A percentile compares a stretch with the other conserved stretches of the same genome.
Evolutionary conservation across 2,329 filamentous ascomycete genomes (phyloP).

Genomic region (Microcera coccophila): DNA sequence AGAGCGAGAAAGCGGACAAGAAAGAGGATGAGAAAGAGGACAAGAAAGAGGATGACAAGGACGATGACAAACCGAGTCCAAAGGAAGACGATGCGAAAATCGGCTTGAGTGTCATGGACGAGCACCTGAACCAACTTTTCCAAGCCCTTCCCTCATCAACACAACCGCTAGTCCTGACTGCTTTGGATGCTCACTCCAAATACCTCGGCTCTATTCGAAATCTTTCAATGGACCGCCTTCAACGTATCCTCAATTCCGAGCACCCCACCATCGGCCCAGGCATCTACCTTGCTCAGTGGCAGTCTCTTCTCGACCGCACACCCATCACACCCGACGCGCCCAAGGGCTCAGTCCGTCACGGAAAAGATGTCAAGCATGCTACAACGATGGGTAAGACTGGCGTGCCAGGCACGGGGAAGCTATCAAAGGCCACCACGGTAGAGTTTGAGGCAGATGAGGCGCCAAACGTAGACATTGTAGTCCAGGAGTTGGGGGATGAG

Average conservation of each 20-base stretch:
- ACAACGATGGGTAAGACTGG: constrained; percentile 43
- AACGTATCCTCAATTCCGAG: constrained; percentile 49
- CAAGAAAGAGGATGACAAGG: background rate
- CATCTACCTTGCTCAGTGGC: constrained; percentile 69
- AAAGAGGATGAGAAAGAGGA: background rate
- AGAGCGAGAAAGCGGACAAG: background rate
- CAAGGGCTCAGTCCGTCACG: constrained; percentile 50
- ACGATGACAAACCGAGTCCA: too few relatives aligned
- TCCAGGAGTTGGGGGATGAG: constrained; percentile 37
- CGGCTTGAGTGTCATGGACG: constrained; percentile 35
- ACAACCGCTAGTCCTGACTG: constrained; percentile 42
- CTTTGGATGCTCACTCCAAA: constrained; percentile 56
- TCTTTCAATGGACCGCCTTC: constrained; percentile 53
- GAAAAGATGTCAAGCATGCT: constrained; percentile 47
- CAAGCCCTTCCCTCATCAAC: constrained; percentile 44
- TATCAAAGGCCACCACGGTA: constrained; percentile 22
- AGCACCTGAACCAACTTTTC: constrained; percentile 41
- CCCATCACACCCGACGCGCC: constrained; percentile 58
- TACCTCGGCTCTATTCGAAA: constrained; percentile 56
- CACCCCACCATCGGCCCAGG: constrained; percentile 56
- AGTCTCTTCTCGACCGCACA: constrained; percentile 66
- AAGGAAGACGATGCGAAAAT: background rate
- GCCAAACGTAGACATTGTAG: constrained; percentile 42
- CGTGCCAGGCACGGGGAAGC: constrained; percentile 28
- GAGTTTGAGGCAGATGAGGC: constrained; percentile 33